phyloP scores from a whole-genome alignment of 140 eudicot species.

The Bidens hawaiensis region DNA sequence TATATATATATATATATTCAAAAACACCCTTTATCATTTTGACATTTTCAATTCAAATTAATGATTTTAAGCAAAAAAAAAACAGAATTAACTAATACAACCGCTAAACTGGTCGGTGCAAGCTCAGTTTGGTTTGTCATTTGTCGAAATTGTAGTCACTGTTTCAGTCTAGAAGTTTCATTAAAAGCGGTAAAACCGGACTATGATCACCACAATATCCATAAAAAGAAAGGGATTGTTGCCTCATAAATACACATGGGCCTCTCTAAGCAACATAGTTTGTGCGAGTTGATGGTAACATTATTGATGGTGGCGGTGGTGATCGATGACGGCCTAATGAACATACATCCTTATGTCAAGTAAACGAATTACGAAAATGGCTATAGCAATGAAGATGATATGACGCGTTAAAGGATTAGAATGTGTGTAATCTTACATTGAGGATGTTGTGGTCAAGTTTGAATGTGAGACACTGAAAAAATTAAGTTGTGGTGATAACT shows the following conservation, averaged over 20 bases:
- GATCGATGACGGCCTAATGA: too few species aligned
- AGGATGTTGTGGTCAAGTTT: not conserved
- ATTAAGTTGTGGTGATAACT: not conserved
- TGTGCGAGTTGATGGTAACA: not conserved
- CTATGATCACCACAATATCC: not conserved
- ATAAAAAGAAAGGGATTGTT: not conserved
- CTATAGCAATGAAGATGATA: not conserved
- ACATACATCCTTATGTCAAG: not conserved
- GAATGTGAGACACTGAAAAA: not conserved
- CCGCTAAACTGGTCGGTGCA: too few species aligned
- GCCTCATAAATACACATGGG: not conserved
- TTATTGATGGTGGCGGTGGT: not conserved
- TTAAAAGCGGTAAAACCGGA: not conserved
- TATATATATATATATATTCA: too few species aligned
- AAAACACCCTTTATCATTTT: too few species aligned
- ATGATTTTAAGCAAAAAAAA: too few species aligned
- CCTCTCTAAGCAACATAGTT: not conserved
- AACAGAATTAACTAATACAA: too few species aligned
- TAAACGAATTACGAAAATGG: too few species aligned
- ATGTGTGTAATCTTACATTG: too few species aligned
- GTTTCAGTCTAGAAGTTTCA: not conserved
- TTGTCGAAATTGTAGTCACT: not conserved
- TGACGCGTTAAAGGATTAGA: not conserved
- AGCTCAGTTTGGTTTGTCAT: too few species aligned
- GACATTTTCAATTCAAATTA: too few species aligned